Evolutionary conservation across 352 stramenopile genomes (phyloP), one percentile per base, ranked within the genome.

Genomic region (Proteromonas lacertae): DNA sequence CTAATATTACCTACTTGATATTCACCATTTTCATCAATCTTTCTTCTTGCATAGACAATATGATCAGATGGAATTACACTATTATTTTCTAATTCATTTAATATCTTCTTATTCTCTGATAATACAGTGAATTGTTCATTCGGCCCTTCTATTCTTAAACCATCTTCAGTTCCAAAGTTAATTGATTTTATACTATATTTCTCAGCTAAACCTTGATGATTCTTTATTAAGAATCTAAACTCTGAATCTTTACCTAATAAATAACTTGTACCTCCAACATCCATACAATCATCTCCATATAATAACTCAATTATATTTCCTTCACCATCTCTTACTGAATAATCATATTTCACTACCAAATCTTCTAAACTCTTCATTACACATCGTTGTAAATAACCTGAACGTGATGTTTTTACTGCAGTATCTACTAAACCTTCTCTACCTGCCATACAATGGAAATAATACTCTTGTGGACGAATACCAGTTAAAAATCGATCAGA

Each of bases 361-460:
- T 94, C 79, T 47, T 95, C 86, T 34, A 96, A 55, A 51, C 93
- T 77, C 60, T 96, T 96, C 24, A 99, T 70, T 22, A 99, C 52
- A 62, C 89, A 97, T 37, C 87, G 66, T 59, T 98, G 86, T 12
- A 99, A 57, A 51, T 99, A 99, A 34, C 89, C 89, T 49, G 78
- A 94, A 26, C 84, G 70, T 43, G 73, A 92, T 2, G 87, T 99
- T 61, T 99, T 99, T n/a, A 99, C 86, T 35, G 88, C 86, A 22
- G 87, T 98, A 28, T 68, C 59, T 19, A 93, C 74, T 24, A 93
- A 54, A 52, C 87, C 89, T 62, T 99, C 87, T 46, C 89, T 64
- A 12, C 89, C 89, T 43, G 82, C 82, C 89, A 99, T 99, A 57
- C 83, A 96, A 66, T 99, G 89, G 52, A 98, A 94, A 59, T 96